Evolutionary conservation across 2,329 filamentous ascomycete genomes (phyloP).

Genomic region (Thelonectria rubi): DNA sequence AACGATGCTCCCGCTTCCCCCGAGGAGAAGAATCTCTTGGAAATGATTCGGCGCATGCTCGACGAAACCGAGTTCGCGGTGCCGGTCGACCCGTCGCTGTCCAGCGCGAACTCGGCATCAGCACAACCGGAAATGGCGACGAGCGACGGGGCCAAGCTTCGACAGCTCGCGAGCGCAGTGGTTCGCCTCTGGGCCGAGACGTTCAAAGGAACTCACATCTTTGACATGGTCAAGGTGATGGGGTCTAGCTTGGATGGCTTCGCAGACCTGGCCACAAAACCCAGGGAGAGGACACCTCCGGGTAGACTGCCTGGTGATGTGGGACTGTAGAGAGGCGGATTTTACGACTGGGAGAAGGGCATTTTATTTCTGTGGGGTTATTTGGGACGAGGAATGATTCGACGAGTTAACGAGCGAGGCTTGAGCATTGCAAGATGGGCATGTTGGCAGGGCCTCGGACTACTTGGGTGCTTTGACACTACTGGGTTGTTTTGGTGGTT

Average conservation of each 20-base stretch:
- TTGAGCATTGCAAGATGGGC: background rate
- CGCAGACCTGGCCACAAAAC: slow-evolving; percentile 65
- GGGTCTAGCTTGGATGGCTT: slow-evolving; percentile 66
- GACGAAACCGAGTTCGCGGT: slow-evolving; percentile 71
- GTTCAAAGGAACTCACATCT: slow-evolving; percentile 69
- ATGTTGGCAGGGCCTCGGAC: no score
- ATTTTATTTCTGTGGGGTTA: background rate
- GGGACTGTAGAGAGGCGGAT: slow-evolving; percentile 27
- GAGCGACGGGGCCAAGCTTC: slow-evolving; percentile 60
- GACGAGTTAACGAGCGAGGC: slow-evolving; percentile 12
- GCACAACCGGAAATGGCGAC: slow-evolving; percentile 55
- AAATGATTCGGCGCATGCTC: slow-evolving; percentile 66
- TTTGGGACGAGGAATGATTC: background rate
- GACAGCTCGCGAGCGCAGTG: slow-evolving; percentile 66
- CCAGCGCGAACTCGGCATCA: slow-evolving; percentile 49
- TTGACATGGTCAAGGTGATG: slow-evolving; percentile 68
- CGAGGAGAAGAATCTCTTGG: slow-evolving; percentile 64
- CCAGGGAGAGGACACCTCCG: slow-evolving; percentile 54
- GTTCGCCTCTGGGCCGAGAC: slow-evolving; percentile 69
- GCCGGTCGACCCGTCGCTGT: slow-evolving; percentile 65
- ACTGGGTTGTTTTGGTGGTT: background rate
- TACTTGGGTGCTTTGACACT: background rate
- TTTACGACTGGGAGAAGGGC: background rate
- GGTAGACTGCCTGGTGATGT: slow-evolving; percentile 35
- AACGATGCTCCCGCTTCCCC: slow-evolving; percentile 58